Evolutionary conservation across 164 flowering plant species (phyloP).

Genomic region (Cinnamomum chago): DNA sequence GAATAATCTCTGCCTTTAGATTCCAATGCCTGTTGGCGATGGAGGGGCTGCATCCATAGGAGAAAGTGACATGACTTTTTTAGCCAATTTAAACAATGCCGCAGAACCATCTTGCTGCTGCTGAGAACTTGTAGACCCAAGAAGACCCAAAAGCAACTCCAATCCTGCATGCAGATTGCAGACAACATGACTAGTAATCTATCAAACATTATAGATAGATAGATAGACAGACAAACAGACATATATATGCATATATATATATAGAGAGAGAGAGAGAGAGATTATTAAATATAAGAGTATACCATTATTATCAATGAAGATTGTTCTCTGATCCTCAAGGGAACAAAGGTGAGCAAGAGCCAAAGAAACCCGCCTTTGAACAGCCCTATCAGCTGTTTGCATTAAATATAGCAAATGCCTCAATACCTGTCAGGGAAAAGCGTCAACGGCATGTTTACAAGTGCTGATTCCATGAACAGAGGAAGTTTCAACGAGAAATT

Average conservation of each 20-base stretch:
- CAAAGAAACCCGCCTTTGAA: conserved; percentile 82
- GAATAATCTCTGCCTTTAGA: too few relatives aligned
- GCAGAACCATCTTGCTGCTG: conserved; percentile 83
- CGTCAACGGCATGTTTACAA: not conserved
- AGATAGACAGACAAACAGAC: too few relatives aligned
- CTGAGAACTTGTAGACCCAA: conserved; percentile 55
- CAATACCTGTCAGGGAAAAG: conserved; percentile 48
- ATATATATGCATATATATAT: too few relatives aligned
- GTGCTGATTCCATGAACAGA: not conserved
- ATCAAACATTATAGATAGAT: not conserved
- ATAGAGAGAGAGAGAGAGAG: not conserved
- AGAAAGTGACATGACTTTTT: conserved; percentile 69
- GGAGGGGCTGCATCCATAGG: conserved; percentile 95
- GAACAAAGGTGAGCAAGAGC: conserved; percentile 98
- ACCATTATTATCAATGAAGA: conserved; percentile 86
- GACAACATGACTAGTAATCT: not conserved
- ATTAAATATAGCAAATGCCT: conserved; percentile 74
- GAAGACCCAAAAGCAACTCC: conserved; percentile 78
- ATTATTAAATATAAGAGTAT: conserved; percentile 10
- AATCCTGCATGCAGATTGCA: conserved; percentile 66
- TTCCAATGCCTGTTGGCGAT: conserved; percentile 69
- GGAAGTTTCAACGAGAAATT: too few relatives aligned
- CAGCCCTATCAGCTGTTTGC: conserved; percentile 63
- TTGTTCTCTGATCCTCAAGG: conserved; percentile 67
- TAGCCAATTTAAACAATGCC: conserved; percentile 74